Percentiles rank a stretch among this genome's conserved stretches.
Evolutionary conservation across 495 filamentous ascomycete genomes (phyloP).

Genomic region (Letharia lupina): DNA sequence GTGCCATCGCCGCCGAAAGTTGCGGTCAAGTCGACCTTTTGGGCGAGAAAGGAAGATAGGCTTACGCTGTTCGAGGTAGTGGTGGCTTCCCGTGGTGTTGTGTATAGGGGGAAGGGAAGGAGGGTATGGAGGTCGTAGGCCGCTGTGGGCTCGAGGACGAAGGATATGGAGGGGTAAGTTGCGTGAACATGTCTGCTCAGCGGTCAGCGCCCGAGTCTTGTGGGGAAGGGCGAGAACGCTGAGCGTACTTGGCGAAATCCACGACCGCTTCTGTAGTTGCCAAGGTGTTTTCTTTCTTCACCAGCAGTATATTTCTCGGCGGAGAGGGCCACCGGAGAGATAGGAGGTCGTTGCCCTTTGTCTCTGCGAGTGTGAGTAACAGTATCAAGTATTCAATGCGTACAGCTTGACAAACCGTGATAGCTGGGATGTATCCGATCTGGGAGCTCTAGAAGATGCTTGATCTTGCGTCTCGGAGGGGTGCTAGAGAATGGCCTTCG

Average conservation of each 20-base stretch:
- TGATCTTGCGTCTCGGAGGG: slow-evolving; percentile 33
- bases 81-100: slow-evolving; percentile 31
- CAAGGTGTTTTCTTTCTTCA: slow-evolving; percentile 73
- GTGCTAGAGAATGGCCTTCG: slow-evolving; percentile 38
- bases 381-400: no score
- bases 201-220: slow-evolving; percentile 8
- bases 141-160: slow-evolving; percentile 74
- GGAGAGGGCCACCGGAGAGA: slow-evolving; percentile 83
- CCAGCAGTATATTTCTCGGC: slow-evolving; percentile 80
- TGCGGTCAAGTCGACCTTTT: slow-evolving; percentile 77
- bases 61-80: slow-evolving; percentile 32
- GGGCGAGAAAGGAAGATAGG: slow-evolving; percentile 32
- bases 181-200: slow-evolving; percentile 56
- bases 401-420: slow-evolving; percentile 39
- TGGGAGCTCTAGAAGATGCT: slow-evolving; percentile 36
- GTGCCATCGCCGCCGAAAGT: slow-evolving; percentile 95
- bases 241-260: slow-evolving; percentile 60
- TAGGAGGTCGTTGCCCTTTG: slow-evolving; percentile 53
- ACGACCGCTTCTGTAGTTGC: slow-evolving; percentile 63
- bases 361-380: slow-evolving; percentile 38
- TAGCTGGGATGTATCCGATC: slow-evolving; percentile 40
- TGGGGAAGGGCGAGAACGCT: background rate
- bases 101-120: slow-evolving; percentile 73
- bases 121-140: slow-evolving; percentile 64
- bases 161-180: slow-evolving; percentile 70